Base-by-base conservation (phyloP, 208 protist species). In the Crithidia brevicula region DNA sequence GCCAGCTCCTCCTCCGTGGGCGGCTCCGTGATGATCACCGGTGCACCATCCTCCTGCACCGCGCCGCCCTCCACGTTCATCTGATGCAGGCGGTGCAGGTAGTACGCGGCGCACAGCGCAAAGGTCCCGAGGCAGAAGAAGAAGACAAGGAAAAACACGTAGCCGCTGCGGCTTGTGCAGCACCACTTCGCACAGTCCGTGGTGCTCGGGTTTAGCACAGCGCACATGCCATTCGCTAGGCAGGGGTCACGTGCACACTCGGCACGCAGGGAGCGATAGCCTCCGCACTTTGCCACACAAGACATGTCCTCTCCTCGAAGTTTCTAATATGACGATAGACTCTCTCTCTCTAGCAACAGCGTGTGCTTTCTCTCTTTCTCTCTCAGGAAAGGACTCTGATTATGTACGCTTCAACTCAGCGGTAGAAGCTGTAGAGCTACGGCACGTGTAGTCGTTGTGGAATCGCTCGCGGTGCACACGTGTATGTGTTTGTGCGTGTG, bases 211-310 rank as follows among this genome's bases (percentile, higher is more conserved):
- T 86, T 43, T 13, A 79, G 30, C 25, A 92, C 25, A 31, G 79
- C 71, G 71, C 90, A 96, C 83, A 93, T 92, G 6, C 67, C 74
- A 23, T 79, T 72, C 22, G 79, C 76, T 16, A 92, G 67, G 52
- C 90, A 96, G 0, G 90, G 75, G 58, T 96, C 82, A 38, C 76
- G 73, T 10, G 79, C 86, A 60, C 90, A 96, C 52, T 91, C 90
- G 3, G 64, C 65, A n/a, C 90, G 79, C 61, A 96, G 56, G 16
- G 86, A 91, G 23, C 71, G 54, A 68, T 82, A 93, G 10, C 90
- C 90, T 8, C 69, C 63, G 47, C 90, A 96, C 54, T 77, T 84
- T 27, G 81, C 75, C 13, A 67, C 61, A 65, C 90, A 95, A 45
- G 50, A 85, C 77, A 81, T 85, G 13, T 23, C 54, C 43, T 20